Evolutionary conservation across 2,329 filamentous ascomycete species (phyloP).

Genomic region (Tetracladium maxilliforme): DNA sequence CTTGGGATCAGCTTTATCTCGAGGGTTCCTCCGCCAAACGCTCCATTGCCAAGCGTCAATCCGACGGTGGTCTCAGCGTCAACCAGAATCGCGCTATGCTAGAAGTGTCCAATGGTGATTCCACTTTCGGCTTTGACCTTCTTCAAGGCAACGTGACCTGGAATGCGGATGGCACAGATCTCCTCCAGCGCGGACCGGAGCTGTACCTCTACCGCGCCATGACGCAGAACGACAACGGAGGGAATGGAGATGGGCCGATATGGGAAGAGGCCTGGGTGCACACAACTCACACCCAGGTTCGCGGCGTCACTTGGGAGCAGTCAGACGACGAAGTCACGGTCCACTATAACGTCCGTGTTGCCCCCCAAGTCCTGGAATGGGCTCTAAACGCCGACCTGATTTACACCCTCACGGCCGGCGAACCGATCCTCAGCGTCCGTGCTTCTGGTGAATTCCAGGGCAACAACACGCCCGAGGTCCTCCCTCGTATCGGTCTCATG

Average conservation of each 20-base stretch:
- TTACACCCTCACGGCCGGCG: slow-evolving; percentile 37
- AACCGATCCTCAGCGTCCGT: slow-evolving; percentile 22
- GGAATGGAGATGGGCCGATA: slow-evolving; percentile 33
- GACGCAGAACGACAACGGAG: slow-evolving; percentile 52
- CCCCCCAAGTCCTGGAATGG: slow-evolving; percentile 51
- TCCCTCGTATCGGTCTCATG: slow-evolving; percentile 47
- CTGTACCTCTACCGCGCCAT: slow-evolving; percentile 48
- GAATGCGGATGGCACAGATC: too few relatives aligned
- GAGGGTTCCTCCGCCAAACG: slow-evolving; percentile 14
- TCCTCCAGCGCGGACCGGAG: too few relatives aligned
- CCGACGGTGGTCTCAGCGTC: slow-evolving; percentile 5
- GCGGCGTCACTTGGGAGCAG: slow-evolving; percentile 12
- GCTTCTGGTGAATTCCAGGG: slow-evolving; percentile 25
- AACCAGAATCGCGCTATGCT: too few relatives aligned
- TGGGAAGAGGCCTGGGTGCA: slow-evolving; percentile 36
- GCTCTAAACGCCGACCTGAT: slow-evolving; percentile 30
- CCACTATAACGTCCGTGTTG: slow-evolving; percentile 33
- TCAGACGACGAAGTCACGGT: slow-evolving; percentile 18
- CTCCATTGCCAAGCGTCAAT: not conserved
- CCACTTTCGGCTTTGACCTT: slow-evolving; percentile 28
- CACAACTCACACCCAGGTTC: slow-evolving; percentile 27
- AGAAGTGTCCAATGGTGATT: slow-evolving; percentile 6
- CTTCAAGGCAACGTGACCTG: slow-evolving; percentile 23
- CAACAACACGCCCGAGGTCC: slow-evolving; percentile 32
- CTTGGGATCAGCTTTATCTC: slow-evolving; percentile 34